A percentile compares a stretch with the other conserved stretches of the same genome.
Evolutionary conservation across 1,284 basidiomycete species (phyloP).

Genomic region (Flammula alnicola): DNA sequence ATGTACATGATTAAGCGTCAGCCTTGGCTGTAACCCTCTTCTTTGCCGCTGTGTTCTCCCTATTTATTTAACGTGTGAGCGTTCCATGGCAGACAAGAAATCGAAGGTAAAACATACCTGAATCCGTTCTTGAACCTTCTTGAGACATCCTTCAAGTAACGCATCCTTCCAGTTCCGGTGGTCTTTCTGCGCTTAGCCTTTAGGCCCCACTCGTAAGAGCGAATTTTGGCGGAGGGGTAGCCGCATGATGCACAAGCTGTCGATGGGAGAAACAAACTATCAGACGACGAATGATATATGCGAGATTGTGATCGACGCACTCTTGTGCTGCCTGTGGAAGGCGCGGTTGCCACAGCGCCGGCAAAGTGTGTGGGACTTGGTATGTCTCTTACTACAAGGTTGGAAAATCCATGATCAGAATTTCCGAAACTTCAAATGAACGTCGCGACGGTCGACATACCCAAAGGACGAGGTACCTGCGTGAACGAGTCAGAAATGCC

Average conservation of each 20-base stretch:
- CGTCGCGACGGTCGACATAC: slow-evolving; percentile 50
- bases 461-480: slow-evolving; percentile 90
- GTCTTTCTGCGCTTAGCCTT: slow-evolving; percentile 99
- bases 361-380: slow-evolving; percentile 98
- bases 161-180: slow-evolving; percentile 96
- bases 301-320: too few relatives aligned
- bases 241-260: slow-evolving; percentile 94
- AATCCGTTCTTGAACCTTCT: slow-evolving; percentile 99
- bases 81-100: not conserved
- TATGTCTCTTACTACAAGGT: slow-evolving; percentile 87
- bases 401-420: slow-evolving; percentile 9
- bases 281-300: not conserved
- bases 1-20: slow-evolving; percentile 25
- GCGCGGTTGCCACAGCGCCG: slow-evolving; percentile 91
- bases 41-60: slow-evolving; percentile 82
- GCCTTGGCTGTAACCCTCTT: slow-evolving; percentile 57
- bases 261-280: not conserved
- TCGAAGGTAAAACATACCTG: slow-evolving; percentile 56
- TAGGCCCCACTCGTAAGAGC: slow-evolving; percentile 97
- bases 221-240: slow-evolving; percentile 93
- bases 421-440: not conserved
- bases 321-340: slow-evolving; percentile 98
- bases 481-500: slow-evolving; percentile 13
- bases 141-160: slow-evolving; percentile 90
- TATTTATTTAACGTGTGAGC: slow-evolving; percentile 32